Evolutionary conservation across 345 rosid species (phyloP).

Genomic region (Populus nigra): DNA sequence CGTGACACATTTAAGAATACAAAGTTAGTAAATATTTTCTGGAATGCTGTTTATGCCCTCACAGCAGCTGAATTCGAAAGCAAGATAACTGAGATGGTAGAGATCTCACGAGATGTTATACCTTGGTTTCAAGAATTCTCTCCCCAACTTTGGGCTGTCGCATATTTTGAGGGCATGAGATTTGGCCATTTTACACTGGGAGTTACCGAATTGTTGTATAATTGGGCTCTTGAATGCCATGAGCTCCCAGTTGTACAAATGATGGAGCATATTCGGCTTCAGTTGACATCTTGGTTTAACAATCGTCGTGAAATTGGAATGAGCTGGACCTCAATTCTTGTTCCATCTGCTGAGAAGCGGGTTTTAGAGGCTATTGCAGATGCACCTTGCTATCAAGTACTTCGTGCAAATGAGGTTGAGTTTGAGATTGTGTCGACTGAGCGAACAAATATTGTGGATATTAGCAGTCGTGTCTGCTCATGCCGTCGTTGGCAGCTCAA

Average conservation of each 20-base stretch:
- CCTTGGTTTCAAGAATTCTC: slow-evolving; percentile 76
- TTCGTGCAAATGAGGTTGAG: slow-evolving; percentile 93
- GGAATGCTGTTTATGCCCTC: slow-evolving; percentile 95
- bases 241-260: slow-evolving; percentile 90
- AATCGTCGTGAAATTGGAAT: slow-evolving; percentile 66
- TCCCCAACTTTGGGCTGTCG: slow-evolving; percentile 90
- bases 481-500: slow-evolving; percentile 95
- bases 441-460: slow-evolving; percentile 92
- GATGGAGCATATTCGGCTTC: slow-evolving; percentile 85
- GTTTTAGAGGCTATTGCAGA: slow-evolving; percentile 78
- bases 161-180: slow-evolving; percentile 84
- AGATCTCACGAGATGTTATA: slow-evolving; percentile 74
- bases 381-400: slow-evolving; percentile 91
- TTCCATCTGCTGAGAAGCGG: slow-evolving; percentile 87
- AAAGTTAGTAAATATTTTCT: slow-evolving; percentile 84
- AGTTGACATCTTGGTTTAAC: slow-evolving; percentile 58
- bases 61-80: slow-evolving; percentile 77
- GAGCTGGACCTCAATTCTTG: slow-evolving; percentile 86
- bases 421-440: slow-evolving; percentile 97
- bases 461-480: slow-evolving; percentile 74
- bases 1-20: slow-evolving; percentile 93
- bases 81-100: slow-evolving; percentile 83
- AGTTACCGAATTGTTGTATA: slow-evolving; percentile 73
- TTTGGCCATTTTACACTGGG: slow-evolving; percentile 89
- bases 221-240: slow-evolving; percentile 96